Evolutionary conservation across 148 eudicot species (phyloP).

Genomic region (Pharnaceum exiguum): DNA sequence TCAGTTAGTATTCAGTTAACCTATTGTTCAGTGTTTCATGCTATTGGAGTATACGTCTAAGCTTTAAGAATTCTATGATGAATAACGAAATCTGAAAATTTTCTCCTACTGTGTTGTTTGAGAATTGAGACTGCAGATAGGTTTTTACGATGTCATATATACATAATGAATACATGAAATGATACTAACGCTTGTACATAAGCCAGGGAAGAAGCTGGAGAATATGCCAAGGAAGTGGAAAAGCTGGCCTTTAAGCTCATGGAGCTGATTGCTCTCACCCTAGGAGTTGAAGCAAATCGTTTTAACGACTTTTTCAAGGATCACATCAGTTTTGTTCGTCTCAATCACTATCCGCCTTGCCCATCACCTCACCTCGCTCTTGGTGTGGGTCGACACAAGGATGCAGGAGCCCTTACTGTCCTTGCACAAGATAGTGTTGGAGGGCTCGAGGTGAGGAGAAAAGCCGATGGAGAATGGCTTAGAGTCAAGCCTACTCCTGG

Average conservation of each 20-base stretch:
- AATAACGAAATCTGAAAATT: no score
- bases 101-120: no score
- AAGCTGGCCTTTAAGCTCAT: conserved; percentile 21
- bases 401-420: conserved; percentile 22
- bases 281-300: conserved; percentile 12
- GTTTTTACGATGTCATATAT: no score
- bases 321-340: conserved; percentile 22
- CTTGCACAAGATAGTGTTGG: conserved; percentile 30
- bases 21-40: no score
- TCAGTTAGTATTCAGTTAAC: not conserved
- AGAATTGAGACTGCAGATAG: no score
- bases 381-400: conserved; percentile 37
- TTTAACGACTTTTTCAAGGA: conserved; percentile 15
- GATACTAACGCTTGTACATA: no score
- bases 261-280: conserved; percentile 20
- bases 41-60: conserved; percentile 6
- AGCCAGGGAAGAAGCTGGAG: conserved; percentile 17
- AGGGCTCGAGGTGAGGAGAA: conserved; percentile 30
- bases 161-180: no score
- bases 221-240: conserved; percentile 16
- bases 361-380: conserved; percentile 33
- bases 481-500: conserved; percentile 27
- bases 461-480: conserved; percentile 27
- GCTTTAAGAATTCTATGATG: no score
- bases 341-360: conserved; percentile 30